Evolutionary conservation across 1,284 basidiomycete species (phyloP).

Genomic region (Leccinum insolens): DNA sequence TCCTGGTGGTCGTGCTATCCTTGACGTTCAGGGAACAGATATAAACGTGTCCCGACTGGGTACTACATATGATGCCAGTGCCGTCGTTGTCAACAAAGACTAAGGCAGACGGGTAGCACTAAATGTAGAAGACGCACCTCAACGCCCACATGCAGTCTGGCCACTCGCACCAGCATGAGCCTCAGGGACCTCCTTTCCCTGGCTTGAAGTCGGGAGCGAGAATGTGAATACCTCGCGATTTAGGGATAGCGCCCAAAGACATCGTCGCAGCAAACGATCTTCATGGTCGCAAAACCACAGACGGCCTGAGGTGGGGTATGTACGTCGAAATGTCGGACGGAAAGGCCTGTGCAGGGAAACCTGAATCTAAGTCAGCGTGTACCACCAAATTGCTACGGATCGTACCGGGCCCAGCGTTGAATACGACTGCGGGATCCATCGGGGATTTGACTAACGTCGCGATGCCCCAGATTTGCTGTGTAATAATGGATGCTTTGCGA

Average conservation of each 20-base stretch:
- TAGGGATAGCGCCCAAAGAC: slow-evolving; percentile 83
- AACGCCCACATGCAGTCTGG: slow-evolving; percentile 86
- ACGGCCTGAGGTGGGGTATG: slow-evolving; percentile 78
- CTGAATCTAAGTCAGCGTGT: slow-evolving; percentile 30
- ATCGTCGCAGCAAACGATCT: slow-evolving; percentile 82
- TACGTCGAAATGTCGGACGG: slow-evolving; percentile 69
- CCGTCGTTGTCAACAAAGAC: slow-evolving; percentile 54
- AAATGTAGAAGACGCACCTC: slow-evolving; percentile 43
- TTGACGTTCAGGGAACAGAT: slow-evolving; percentile 69
- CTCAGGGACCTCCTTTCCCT: slow-evolving; percentile 28
- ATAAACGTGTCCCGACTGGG: slow-evolving; percentile 93
- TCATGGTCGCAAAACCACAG: slow-evolving; percentile 71
- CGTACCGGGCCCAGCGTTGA: background rate
- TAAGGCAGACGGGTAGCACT: background rate
- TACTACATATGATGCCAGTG: slow-evolving; percentile 84
- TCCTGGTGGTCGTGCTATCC: slow-evolving; percentile 33
- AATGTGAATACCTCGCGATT: slow-evolving; percentile 95
- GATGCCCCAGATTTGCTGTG: slow-evolving; percentile 69
- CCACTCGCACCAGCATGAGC: slow-evolving; percentile 35
- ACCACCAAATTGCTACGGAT: background rate
- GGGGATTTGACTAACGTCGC: slow-evolving; percentile 64
- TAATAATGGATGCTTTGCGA: slow-evolving; percentile 81
- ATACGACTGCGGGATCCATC: slow-evolving; percentile 8
- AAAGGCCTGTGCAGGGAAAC: slow-evolving; percentile 72
- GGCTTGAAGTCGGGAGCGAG: slow-evolving; percentile 45